A percentile compares a stretch with the other conserved stretches of the same genome.
Evolutionary conservation across 2,329 filamentous ascomycete genomes (phyloP).

Genomic region (Lasiodiplodia gonubiensis): DNA sequence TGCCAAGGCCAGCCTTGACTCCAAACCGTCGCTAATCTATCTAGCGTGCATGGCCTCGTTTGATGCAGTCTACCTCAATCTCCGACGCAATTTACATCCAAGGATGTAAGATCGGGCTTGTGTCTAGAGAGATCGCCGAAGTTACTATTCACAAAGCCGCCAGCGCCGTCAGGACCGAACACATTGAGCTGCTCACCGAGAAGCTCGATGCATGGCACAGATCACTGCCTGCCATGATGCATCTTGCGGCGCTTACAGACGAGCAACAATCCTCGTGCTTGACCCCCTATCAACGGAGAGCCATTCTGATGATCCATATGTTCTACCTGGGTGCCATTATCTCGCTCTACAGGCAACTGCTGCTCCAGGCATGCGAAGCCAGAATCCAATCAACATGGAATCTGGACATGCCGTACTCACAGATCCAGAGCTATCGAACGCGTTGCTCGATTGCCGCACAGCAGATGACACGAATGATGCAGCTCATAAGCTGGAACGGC

Average conservation of each 20-base stretch:
- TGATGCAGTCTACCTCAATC: constrained; percentile 30
- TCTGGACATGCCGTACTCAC: constrained; percentile 37
- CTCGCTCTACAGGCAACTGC: constrained; percentile 43
- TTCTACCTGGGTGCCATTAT: constrained; percentile 47
- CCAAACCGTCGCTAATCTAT: background rate
- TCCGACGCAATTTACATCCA: constrained; percentile 44
- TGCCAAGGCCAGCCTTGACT: background rate
- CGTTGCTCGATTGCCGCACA: constrained; percentile 45
- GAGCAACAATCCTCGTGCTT: constrained; percentile 34
- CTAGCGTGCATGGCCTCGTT: constrained; percentile 16
- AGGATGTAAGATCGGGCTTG: constrained; percentile 43
- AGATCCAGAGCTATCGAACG: constrained; percentile 38
- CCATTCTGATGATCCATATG: constrained; percentile 46
- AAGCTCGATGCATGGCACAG: constrained; percentile 44
- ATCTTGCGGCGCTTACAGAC: constrained; percentile 40
- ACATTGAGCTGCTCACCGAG: constrained; percentile 25
- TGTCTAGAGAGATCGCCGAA: constrained; percentile 45
- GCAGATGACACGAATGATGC: constrained; percentile 43
- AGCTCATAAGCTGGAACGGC: constrained; percentile 43
- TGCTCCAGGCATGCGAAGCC: constrained; percentile 42
- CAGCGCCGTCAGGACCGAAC: constrained; percentile 13
- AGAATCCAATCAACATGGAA: constrained; percentile 31
- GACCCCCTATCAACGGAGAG: constrained; percentile 41
- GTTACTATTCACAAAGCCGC: constrained; percentile 13
- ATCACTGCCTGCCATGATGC: constrained; percentile 41